Percentiles rank a stretch among this genome's conserved stretches.
Conservation (phyloP, 1,284 basidiomycete species). For the Uromyces viciae-fabae region DNA sequence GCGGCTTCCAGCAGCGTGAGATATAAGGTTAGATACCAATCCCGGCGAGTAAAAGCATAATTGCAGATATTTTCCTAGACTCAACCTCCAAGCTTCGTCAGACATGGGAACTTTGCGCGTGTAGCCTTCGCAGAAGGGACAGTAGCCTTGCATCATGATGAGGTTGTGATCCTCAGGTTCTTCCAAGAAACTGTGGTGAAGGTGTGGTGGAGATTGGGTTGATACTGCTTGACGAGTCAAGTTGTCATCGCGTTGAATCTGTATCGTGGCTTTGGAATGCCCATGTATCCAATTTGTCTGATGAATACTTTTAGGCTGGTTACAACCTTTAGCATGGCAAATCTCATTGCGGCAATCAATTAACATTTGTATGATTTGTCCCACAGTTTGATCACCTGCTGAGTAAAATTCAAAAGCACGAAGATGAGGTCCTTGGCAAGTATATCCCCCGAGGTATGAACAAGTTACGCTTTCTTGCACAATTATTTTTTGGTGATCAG, state of each 20-base stretch:
- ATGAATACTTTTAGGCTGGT: conserved; percentile 39
- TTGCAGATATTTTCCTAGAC: conserved; percentile 83
- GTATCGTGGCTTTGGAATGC: conserved; percentile 60
- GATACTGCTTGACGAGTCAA: conserved; percentile 68
- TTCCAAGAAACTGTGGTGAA: conserved; percentile 61
- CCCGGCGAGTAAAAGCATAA: conserved; percentile 80
- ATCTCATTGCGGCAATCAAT: conserved; percentile 28
- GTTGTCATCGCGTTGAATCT: conserved; percentile 79
- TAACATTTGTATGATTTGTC: conserved; percentile 61
- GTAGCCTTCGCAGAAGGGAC: conserved; percentile 34
- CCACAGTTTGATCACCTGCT: conserved; percentile 44
- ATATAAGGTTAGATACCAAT: conserved; percentile 58
- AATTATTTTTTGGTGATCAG: conserved; percentile 85
- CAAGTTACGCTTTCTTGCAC: conserved; percentile 72
- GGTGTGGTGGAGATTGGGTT: conserved; percentile 88
- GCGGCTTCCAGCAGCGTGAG: not conserved
- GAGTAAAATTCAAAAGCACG: conserved; percentile 41
- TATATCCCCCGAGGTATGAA: conserved; percentile 52
- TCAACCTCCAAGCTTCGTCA: conserved; percentile 71
- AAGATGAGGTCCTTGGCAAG: conserved; percentile 40
- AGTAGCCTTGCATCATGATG: conserved; percentile 42
- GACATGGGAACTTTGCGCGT: conserved; percentile 82
- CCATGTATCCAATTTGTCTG: conserved; percentile 43
- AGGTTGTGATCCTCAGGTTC: conserved; percentile 18
- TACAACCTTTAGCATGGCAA: conserved; percentile 40